Base-by-base conservation (phyloP, 140 eudicot genomes). In the Oenanthe javanica region DNA sequence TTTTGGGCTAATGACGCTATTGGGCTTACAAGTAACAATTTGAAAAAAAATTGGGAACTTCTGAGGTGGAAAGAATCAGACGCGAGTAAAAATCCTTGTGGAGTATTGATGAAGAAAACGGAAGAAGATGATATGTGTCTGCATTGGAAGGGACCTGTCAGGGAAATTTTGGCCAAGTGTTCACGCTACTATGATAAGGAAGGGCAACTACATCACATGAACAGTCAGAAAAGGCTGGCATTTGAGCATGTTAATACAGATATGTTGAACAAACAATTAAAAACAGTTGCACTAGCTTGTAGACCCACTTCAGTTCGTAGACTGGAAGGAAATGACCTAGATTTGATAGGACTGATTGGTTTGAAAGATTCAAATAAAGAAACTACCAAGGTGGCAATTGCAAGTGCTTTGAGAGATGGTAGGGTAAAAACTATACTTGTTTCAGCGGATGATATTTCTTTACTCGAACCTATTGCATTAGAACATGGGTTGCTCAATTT, bases 311-410 rank as follows among this genome's bases (percentile, higher is more conserved):
- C 52, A 25, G 16, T 13, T 40, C 47, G 40, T 27, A 78, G 59
- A 50, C 61, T 47, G 61, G 83, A 84, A 78, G 82, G 23, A 61
- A 77, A 75, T 19, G 81, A 64, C 81, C 59, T 85, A 50, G 74
- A 59, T 46, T 77, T 88, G 9, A 47, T 88, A 75, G 91, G 86
- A 63, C n/a, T 88, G 77, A 15, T 86, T n/a, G 84, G 86, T 72
- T 46, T 88, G 54, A 84, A 54, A 73, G n/a, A 36, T 43, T 64
- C 42, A 21, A 72, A 25, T 9, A 49, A 31, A 63, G 82, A 84
- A 36, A 77, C 38, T 2, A 76, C 64, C 25, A 76, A 50, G 46
- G 21, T 5, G 38, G 64, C 47, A 46, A 74, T 88, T 21, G 69
- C 23, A 12, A 50, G 36, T 38, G 82, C 61, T 45, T 76, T 38